Evolutionary conservation across 2,329 filamentous ascomycete species (phyloP), one percentile per base, ranked within the genome.

Genomic region (Xylaria sp.): DNA sequence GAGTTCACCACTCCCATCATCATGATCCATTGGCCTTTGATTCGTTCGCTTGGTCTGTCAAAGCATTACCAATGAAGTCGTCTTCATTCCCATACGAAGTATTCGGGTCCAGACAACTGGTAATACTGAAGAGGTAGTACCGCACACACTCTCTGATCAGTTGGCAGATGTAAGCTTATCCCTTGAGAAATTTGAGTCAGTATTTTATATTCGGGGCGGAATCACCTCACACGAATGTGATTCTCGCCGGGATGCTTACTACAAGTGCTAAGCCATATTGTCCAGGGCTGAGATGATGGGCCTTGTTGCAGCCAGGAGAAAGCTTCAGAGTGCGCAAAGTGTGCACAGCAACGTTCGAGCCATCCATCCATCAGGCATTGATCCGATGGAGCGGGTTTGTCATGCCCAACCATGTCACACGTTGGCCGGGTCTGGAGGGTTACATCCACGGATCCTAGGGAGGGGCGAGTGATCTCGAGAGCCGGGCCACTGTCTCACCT

Each of bases 401-500:
- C 54, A 37, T 53, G 60, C 54, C 60, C 52, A 57, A 62, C 59
- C 47, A 52, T 50, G 46, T 53, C 54, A 53, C 44, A 48, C 42
- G 35, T 49, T 16, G 4, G 44, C 54, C 8, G 10, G 30, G 13
- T 13, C 47, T 18, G 18, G 35, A 53, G 34, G 46, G 60, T 59
- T 56, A 57, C 57, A 59, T 59, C 18, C 23, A 44, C 16, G 52
- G 30, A 16, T 55, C 51, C 44, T 52, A 16, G 8, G 35, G 50
- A 10, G 47, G 52, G 42, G 9, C 48, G 51, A 49, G 42, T 48
- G n/a, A 52, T 55, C 46, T 58, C 39, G 37, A 48, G 46, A 48
- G 9, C 18, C 44, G 35, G 42, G 58, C n/a, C 35, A 13, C 30
- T 23, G 9, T 57, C 23, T 51, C 30, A 18, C 35, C 30, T 37